These are phyloP conservation scores for Cetraspora pellucida DNA, from an alignment of 192 early-diverging fungal species.

Conservation along the genomic window DNA sequence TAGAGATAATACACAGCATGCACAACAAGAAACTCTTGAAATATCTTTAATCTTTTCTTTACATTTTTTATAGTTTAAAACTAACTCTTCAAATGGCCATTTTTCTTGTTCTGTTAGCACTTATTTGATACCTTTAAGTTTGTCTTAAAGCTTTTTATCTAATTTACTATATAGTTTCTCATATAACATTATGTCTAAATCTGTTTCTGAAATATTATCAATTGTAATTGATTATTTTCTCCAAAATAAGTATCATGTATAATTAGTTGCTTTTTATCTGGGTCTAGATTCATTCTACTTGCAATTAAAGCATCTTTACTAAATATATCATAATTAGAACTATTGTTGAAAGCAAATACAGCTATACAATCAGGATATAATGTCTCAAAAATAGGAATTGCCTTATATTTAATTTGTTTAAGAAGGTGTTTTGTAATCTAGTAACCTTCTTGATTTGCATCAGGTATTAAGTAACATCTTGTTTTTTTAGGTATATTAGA, in stretches of 20 bases:
- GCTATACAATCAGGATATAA: conserved; percentile 12
- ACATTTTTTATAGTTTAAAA: no score
- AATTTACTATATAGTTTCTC: no score
- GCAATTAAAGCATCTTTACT: conserved; percentile 5
- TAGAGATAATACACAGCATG: no score
- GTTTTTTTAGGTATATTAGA: not conserved
- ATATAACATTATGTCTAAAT: no score
- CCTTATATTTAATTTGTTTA: conserved; percentile 26
- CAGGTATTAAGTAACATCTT: not conserved
- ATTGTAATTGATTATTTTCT: no score
- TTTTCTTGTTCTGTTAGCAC: no score
- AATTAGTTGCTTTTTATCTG: conserved; percentile 1
- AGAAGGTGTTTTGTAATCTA: conserved; percentile 16
- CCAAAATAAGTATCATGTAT: not conserved
- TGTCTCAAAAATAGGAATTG: conserved; percentile 22
- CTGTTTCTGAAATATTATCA: no score
- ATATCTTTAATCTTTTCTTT: no score
- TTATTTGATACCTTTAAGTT: no score
- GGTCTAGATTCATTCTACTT: conserved; percentile 11
- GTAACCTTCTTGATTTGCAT: conserved; percentile 5
- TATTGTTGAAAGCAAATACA: conserved; percentile 25
- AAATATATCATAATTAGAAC: conserved; percentile 24
- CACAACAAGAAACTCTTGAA: no score
- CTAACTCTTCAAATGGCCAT: no score
- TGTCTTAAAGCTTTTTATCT: no score